Conservation (phyloP, 495 filamentous ascomycete genomes). For the Sporormia fimetaria region DNA sequence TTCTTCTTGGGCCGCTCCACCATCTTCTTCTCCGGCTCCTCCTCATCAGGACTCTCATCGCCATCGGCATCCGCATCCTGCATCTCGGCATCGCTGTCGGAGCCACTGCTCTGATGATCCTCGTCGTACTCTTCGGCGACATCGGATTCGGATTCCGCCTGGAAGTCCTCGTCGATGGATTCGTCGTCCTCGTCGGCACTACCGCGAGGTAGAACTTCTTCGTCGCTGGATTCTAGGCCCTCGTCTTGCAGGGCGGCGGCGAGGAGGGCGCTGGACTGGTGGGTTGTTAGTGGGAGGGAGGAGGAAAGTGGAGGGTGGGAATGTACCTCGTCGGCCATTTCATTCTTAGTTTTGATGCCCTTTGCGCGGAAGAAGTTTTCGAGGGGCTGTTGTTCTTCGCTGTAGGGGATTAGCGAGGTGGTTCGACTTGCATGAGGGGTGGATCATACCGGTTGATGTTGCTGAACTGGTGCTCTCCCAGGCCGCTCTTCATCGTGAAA, state of each 20-base stretch:
- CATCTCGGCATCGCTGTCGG: constrained; percentile 56
- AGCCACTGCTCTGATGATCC: constrained; percentile 74
- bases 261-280: constrained; percentile 52
- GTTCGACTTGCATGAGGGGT: constrained; percentile 3
- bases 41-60: constrained; percentile 42
- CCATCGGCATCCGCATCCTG: constrained; percentile 43
- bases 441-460: constrained; percentile 80
- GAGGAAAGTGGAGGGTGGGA: neutral
- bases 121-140: constrained; percentile 95
- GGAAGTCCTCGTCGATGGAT: constrained; percentile 91
- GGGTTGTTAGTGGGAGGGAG: constrained; percentile 10
- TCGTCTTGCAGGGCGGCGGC: constrained; percentile 70
- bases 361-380: constrained; percentile 95
- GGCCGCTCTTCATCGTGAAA: constrained; percentile 65
- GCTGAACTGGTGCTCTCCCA: constrained; percentile 84
- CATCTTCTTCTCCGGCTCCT: constrained; percentile 36
- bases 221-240: constrained; percentile 70
- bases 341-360: constrained; percentile 90
- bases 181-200: constrained; percentile 94
- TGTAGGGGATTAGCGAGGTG: too few relatives aligned
- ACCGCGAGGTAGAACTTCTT: constrained; percentile 70
- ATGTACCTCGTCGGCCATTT: constrained; percentile 61
- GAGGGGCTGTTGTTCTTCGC: constrained; percentile 87
- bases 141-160: constrained; percentile 79
- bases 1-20: constrained; percentile 61